Evolutionary conservation across 2,329 filamentous ascomycete species (phyloP), one percentile per base, ranked within the genome.

Genomic region (Gaeumannomyces sp.): DNA sequence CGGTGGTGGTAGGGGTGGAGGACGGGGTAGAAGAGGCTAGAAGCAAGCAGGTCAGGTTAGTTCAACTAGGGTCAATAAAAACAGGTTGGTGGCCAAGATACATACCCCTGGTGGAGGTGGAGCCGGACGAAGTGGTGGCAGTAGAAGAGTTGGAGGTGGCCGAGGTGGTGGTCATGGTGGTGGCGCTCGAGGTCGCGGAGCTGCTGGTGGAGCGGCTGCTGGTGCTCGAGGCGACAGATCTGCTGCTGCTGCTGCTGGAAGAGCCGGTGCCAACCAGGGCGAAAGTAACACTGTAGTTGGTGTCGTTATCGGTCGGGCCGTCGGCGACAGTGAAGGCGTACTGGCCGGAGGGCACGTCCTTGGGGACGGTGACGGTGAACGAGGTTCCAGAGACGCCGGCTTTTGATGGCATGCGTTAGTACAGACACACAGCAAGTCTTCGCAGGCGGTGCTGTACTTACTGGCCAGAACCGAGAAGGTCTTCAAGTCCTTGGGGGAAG

Each of bases 311-410:
- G 29, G 62, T 68, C 38, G 69, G 71, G 45, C 69, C 70, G 68
- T 83, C 80, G 33, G 64, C 67, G 70, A 83, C 81, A 73, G 77
- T 73, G 68, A 83, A 75, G 67, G 80, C 80, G 69, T 83, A 83
- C 38, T 69, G 71, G 72, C 74, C 80, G 33, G 73, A 69, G 65
- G 76, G 65, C 35, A 81, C 72, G 65, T 69, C 69, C n/a, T 71
- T 59, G 31, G 75, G 68, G 19, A 78, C 76, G 22, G 72, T 74
- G 76, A 76, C 80, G 66, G 72, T 75, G 75, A 72, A 78, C 64
- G 74, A 77, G 50, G 65, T 67, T 64, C 72, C 76, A 60, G 74
- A 71, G 61, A 71, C 67, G 65, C 68, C 71, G 53, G 76, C 77
- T 81, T n/a, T 19, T 19, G n/a, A 22, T 25, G 60, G 66, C 58